Percentiles rank a stretch among this genome's conserved stretches.
phyloP scores from a whole-genome alignment of 2,329 filamentous ascomycete genomes.

The Epichloe coenophiala region DNA sequence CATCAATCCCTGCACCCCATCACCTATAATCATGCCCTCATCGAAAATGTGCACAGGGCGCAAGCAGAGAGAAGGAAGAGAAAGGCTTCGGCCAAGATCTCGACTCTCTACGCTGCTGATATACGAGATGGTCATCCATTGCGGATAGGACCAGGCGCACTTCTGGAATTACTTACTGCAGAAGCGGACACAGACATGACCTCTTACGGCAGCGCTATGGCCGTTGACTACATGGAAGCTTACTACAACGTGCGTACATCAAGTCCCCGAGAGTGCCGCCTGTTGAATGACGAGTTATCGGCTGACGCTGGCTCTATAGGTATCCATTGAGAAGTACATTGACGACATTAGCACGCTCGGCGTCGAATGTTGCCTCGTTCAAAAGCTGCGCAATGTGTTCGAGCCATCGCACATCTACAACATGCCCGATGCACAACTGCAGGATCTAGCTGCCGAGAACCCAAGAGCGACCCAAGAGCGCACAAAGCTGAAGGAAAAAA shows the following conservation, averaged over 20 bases:
- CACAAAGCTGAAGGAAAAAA: not conserved
- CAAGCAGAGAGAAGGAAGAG: constrained; percentile 7
- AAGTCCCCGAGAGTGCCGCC: not conserved
- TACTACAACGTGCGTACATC: constrained; percentile 24
- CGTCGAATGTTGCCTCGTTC: constrained; percentile 10
- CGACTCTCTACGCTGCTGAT: constrained; percentile 1
- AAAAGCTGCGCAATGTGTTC: constrained; percentile 8
- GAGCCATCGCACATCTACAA: constrained; percentile 8
- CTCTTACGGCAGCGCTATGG: constrained; percentile 1
- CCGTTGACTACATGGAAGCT: constrained; percentile 23
- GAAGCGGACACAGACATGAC: constrained; percentile 1
- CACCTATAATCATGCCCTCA: constrained; percentile 38
- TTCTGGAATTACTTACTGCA: not conserved
- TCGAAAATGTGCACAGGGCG: constrained; percentile 20
- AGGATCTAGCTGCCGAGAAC: constrained; percentile 11
- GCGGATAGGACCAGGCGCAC: not conserved
- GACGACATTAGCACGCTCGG: constrained; percentile 13
- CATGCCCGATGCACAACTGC: constrained; percentile 9
- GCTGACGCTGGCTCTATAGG: constrained; percentile 3
- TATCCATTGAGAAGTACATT: constrained; percentile 9
- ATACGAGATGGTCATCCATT: not conserved
- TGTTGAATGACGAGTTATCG: not conserved
- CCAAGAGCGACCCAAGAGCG: constrained; percentile 3
- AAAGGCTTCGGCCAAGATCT: not conserved
- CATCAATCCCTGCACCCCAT: constrained; percentile 31